phyloP scores from a whole-genome alignment of 2,329 filamentous ascomycete species.

The Neoarthrinium moseri region DNA sequence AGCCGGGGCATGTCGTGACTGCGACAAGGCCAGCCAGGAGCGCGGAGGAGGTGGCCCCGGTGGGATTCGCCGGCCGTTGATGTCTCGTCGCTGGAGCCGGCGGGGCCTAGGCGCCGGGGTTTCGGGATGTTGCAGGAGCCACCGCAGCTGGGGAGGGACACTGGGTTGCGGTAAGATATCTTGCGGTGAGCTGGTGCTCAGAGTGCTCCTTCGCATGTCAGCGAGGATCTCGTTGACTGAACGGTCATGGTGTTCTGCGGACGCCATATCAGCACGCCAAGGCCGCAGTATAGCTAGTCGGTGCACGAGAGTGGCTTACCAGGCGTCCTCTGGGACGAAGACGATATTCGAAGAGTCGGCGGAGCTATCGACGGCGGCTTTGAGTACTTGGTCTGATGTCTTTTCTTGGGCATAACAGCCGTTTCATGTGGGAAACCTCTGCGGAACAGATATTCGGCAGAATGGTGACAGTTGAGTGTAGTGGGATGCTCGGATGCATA shows the following conservation, averaged over 20 bases:
- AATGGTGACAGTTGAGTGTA: neutral
- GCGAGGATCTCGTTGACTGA: constrained; percentile 62
- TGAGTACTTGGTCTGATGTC: constrained; percentile 52
- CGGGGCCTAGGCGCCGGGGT: constrained; percentile 51
- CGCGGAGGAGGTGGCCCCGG: constrained; percentile 59
- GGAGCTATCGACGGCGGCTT: constrained; percentile 58
- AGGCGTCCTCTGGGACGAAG: constrained; percentile 26
- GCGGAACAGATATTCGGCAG: neutral
- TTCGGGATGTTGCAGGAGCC: constrained; percentile 59
- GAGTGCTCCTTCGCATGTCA: constrained; percentile 49
- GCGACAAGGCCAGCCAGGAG: constrained; percentile 49
- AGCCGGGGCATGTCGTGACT: constrained; percentile 25
- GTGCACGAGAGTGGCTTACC: constrained; percentile 16
- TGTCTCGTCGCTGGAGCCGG: constrained; percentile 42
- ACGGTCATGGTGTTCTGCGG: constrained; percentile 32
- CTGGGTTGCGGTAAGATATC: constrained; percentile 40
- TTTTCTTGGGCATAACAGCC: constrained; percentile 62
- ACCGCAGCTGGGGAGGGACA: constrained; percentile 57
- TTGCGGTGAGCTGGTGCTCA: constrained; percentile 24
- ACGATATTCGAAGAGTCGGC: constrained; percentile 42
- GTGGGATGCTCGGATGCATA: neutral
- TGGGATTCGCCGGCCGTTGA: constrained; percentile 49
- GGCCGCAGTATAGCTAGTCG: too few relatives aligned
- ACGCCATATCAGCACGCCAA: neutral
- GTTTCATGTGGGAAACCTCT: too few relatives aligned